Evolutionary conservation across 805 yeast species (phyloP), one percentile per base, ranked within the genome.

Genomic region (Yarrowia sp.): DNA sequence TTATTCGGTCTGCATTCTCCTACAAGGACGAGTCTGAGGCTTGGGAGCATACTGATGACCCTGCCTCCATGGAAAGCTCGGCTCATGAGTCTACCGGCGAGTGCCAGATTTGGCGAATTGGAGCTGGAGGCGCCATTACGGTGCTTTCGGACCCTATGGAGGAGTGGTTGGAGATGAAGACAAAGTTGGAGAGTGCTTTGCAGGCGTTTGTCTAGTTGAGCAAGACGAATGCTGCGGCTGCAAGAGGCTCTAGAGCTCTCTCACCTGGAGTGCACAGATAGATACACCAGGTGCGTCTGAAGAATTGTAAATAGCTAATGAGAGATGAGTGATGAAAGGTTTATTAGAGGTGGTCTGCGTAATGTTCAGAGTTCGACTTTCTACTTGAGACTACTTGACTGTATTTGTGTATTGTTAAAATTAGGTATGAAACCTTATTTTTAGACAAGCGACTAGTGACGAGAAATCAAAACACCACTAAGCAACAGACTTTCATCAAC

Each of bases 121-220:
- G 99, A 1, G 99, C 99, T 9, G 99, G 99, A 15, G 99, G 99
- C 4, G 99, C 98, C 17, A 87, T 95, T 53, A 95, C 98, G 0
- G 93, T 92, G 2, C 80, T 95, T 69, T 91, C 97, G 75, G 86
- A 91, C 33, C 80, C 82, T n/a, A 85, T 85, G 30, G 94, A 88
- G 2, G 99, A 95, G 76, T 91, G 95, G 89, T 92, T 91, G 38
- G 99, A 95, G 75, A 89, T 95, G 97, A 76, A 82, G 56, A 79
- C 89, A 13, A 95, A 95, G 77, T 79, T 95, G 39, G 86, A 87
- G 44, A 88, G 94, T 75, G 96, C 94, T 10, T 76, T 92, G 65
- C 95, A 87, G 73, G 87, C 90, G 9, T 92, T 92, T 73, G 69
- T 68, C 6, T 66, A 38, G 42, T 20, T 44, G 34, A 20, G 47